Evolutionary conservation across 768 basidiomycete species (phyloP).

Genomic region (Cubamyces lactineus): DNA sequence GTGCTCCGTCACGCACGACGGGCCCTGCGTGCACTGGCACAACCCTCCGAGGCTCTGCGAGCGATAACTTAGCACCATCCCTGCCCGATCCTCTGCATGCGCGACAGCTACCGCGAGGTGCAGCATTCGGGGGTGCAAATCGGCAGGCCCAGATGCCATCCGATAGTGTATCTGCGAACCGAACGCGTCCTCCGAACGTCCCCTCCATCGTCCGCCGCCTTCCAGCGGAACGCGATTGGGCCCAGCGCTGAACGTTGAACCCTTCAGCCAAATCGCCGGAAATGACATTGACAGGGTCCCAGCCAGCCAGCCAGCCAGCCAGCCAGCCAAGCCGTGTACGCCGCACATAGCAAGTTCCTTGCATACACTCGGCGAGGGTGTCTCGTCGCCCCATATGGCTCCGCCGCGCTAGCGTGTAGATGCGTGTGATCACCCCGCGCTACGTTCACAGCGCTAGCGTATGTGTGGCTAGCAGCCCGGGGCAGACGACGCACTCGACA

Average conservation of each 20-base stretch:
- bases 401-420: not conserved
- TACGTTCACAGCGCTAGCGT: too few species aligned
- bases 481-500: not conserved
- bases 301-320: not conserved
- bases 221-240: constrained; percentile 18
- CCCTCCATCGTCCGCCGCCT: constrained; percentile 5
- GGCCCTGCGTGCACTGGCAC: not conserved
- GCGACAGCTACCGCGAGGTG: constrained; percentile 16
- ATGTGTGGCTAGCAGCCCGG: not conserved
- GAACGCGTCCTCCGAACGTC: not conserved
- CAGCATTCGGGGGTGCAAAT: constrained; percentile 24
- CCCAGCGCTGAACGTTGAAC: constrained; percentile 9
- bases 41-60: not conserved
- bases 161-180: constrained; percentile 23
- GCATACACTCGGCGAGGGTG: not conserved
- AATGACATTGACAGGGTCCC: not conserved
- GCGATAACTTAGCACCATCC: not conserved
- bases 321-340: too few species aligned
- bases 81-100: not conserved
- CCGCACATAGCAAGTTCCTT: too few species aligned
- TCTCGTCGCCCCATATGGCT: not conserved
- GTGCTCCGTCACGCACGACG: too few species aligned
- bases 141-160: constrained; percentile 26
- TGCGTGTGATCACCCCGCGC: not conserved
- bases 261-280: not conserved